These are phyloP conservation scores for Lasiodiplodia hormozganensis DNA, from an alignment of 2,329 filamentous ascomycete genomes.

Conservation along the genomic window DNA sequence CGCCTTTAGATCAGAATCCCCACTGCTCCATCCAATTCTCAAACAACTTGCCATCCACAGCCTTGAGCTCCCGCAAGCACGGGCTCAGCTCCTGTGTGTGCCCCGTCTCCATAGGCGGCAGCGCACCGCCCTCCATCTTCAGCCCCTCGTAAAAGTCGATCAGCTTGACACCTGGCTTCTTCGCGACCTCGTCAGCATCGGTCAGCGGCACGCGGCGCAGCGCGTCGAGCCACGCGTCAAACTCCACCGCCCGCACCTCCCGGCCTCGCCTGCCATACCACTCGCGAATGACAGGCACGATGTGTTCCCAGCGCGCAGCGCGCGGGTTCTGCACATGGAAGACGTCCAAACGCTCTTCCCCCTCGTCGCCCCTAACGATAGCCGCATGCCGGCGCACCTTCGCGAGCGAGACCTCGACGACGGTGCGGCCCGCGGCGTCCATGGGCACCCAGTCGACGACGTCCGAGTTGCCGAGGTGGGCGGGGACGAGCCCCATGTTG, in stretches of 20 bases:
- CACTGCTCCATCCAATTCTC: conserved; percentile 29
- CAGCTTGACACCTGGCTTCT: conserved; percentile 32
- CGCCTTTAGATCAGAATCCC: neutral
- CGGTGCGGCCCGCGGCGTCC: conserved; percentile 27
- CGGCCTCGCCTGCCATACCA: neutral
- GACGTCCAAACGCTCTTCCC: conserved; percentile 27
- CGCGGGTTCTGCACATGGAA: conserved; percentile 32
- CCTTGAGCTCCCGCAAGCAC: conserved; percentile 15
- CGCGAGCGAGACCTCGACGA: conserved; percentile 22
- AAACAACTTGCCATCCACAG: conserved; percentile 23
- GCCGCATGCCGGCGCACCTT: neutral
- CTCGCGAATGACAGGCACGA: conserved; percentile 28
- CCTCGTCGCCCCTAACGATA: neutral
- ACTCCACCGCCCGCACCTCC: conserved; percentile 11
- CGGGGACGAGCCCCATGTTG: conserved; percentile 34
- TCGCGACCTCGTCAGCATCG: conserved; percentile 19
- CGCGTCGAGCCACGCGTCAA: conserved; percentile 29
- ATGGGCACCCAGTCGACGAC: conserved; percentile 39
- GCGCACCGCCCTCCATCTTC: conserved; percentile 22
- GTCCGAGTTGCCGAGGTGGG: conserved; percentile 32
- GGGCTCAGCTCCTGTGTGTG: neutral
- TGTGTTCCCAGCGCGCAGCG: conserved; percentile 22
- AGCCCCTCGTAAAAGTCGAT: conserved; percentile 32
- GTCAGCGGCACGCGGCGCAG: conserved; percentile 26
- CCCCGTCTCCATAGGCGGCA: conserved; percentile 22